Conservation (phyloP, 768 basidiomycete genomes). For the Porpolomopsis calyptriformis region DNA sequence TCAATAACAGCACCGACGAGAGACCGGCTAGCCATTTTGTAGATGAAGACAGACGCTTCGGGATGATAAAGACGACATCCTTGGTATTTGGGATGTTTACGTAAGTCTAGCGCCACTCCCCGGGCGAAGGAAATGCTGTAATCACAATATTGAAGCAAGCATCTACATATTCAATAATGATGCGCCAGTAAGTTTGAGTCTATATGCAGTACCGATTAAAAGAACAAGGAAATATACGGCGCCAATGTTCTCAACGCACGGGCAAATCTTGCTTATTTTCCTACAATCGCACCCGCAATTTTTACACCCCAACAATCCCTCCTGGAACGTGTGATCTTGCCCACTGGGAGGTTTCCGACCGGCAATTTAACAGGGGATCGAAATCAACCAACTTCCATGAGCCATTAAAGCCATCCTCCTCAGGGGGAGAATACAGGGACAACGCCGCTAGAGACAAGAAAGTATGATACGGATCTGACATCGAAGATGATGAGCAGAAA, state of each 20-base stretch:
- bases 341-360: conserved; percentile 56
- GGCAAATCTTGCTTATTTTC: too few species aligned
- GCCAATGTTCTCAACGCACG: too few species aligned
- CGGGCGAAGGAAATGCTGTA: too few species aligned
- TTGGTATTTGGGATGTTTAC: too few species aligned
- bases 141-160: too few species aligned
- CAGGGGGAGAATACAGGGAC: conserved; percentile 48
- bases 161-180: too few species aligned
- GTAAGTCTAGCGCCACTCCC: too few species aligned
- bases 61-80: too few species aligned
- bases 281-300: too few species aligned
- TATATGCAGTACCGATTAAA: too few species aligned
- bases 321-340: conserved; percentile 45
- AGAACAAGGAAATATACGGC: too few species aligned
- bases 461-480: conserved; percentile 86
- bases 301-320: neutral
- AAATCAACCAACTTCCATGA: conserved; percentile 52
- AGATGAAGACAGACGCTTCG: neutral
- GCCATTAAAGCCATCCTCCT: conserved; percentile 18
- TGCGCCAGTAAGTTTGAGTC: too few species aligned
- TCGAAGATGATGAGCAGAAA: conserved; percentile 3
- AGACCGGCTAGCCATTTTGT: neutral
- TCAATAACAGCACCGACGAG: conserved; percentile 40
- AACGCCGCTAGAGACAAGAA: conserved; percentile 82
- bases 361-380: conserved; percentile 66